Evolutionary conservation across 345 rosid species (phyloP), one percentile per base, ranked within the genome.

Genomic region (Geranium rotundifolium): DNA sequence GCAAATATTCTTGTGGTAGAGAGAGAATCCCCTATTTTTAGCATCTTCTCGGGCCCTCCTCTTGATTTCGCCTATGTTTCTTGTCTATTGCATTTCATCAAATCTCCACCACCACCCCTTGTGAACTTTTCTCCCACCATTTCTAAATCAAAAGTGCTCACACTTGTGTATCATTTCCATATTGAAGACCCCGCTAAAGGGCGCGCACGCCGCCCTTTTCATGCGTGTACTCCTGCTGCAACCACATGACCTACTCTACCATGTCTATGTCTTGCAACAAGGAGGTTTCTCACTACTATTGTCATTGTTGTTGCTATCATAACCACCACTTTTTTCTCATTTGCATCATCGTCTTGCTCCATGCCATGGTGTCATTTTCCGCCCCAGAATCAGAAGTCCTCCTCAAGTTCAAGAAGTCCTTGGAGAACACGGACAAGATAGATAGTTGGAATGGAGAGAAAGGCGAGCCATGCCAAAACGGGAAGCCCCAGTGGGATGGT

Each of bases 151-250:
- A 23, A 23, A 23, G 27, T 0, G 27, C 27, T 23, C 27, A 23
- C 27, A 23, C 58, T 30, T 30, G 71, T 8, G 62, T 69, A 46
- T 61, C 39, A 46, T 9, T 46, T 46, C 16, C 52, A 46, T 61
- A 61, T 71, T 73, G 82, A 54, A 19, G 72, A 71, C 63, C 72
- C 78, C 58, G 67, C 67, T 66, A 18, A 73, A 77, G 89, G 91
- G 95, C 85, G 82, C 76, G 82, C 87, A 76, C 72, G 78, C 73
- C 75, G 82, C 84, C 83, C 77, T 74, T 27, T 66, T 31, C 30
- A 75, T 76, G 90, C 77, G 82, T 78, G 79, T 73, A 65, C 81
- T 69, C 57, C 58, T 30, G 19, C 74, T 41, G 9, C 70, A 19
- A 5, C 27, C 6, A 34, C 46, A n/a, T n/a, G 13, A 20, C 30